These are phyloP conservation scores for Paraurostyla sp. DNA, from an alignment of 73 alveolate genomes.

Conservation along the genomic window DNA sequence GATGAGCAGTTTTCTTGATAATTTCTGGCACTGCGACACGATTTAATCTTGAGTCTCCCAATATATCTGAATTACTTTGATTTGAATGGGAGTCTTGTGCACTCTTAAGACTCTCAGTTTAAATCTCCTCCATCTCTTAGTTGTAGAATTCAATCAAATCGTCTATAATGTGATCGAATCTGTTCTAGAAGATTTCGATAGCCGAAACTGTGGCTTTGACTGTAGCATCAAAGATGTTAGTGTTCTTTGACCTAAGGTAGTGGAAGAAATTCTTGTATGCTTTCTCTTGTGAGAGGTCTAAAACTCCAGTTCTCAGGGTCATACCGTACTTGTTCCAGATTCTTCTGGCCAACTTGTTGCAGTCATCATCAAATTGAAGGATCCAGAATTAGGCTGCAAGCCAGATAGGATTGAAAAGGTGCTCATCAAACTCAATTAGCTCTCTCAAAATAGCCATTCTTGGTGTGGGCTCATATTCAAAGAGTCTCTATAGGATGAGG, in stretches of 20 bases:
- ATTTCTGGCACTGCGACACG: conserved; percentile 61
- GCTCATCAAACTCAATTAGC: conserved; percentile 28
- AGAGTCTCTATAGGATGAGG: conserved; percentile 61
- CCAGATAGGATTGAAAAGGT: conserved; percentile 60
- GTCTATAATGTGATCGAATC: conserved; percentile 34
- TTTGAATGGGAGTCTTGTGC: not conserved
- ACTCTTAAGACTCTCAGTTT: not conserved
- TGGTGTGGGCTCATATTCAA: conserved; percentile 72
- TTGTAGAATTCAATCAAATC: conserved; percentile 60
- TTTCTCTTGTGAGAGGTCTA: conserved; percentile 4
- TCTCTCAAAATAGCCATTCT: conserved; percentile 54
- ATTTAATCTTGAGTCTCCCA: conserved; percentile 55
- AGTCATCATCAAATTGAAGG: conserved; percentile 64
- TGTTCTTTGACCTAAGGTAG: conserved; percentile 51
- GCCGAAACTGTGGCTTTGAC: conserved; percentile 39
- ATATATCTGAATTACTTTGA: not conserved
- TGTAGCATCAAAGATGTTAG: conserved; percentile 50
- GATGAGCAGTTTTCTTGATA: conserved; percentile 13
- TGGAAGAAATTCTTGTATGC: conserved; percentile 28
- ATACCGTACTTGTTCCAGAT: conserved; percentile 73
- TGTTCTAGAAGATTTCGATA: conserved; percentile 39
- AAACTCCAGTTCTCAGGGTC: conserved; percentile 19
- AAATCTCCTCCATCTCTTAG: conserved; percentile 21
- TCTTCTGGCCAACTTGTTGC: conserved; percentile 32
- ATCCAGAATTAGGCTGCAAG: conserved; percentile 68